Evolutionary conservation across 208 protist species (phyloP).

Genomic region (Trypanosoma platydactyli): DNA sequence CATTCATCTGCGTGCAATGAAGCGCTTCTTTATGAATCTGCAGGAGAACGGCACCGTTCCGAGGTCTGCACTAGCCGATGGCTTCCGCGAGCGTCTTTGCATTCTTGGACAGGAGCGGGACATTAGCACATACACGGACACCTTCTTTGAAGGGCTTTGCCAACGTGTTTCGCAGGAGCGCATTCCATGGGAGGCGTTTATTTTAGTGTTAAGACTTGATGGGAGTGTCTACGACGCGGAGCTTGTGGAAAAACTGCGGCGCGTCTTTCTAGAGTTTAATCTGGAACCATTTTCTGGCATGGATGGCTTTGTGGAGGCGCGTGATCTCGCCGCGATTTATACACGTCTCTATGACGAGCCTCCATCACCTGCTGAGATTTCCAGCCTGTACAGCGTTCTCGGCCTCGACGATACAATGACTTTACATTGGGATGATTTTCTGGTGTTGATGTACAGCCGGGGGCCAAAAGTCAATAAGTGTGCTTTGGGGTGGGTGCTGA

Average conservation of each 20-base stretch:
- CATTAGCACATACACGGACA: conserved; percentile 29
- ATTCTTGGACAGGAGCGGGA: conserved; percentile 36
- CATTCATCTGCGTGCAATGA: conserved; percentile 68
- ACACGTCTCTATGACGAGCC: conserved; percentile 37
- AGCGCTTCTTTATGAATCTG: conserved; percentile 50
- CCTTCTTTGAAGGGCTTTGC: conserved; percentile 41
- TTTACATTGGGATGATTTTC: conserved; percentile 79
- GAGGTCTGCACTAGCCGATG: conserved; percentile 22
- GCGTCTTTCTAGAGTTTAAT: conserved; percentile 72
- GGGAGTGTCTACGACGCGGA: conserved; percentile 45
- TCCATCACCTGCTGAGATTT: conserved; percentile 31
- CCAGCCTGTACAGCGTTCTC: conserved; percentile 32
- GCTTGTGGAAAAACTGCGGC: conserved; percentile 35
- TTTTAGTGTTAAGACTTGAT: conserved; percentile 60
- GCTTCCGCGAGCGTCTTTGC: conserved; percentile 42
- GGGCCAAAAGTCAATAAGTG: conserved; percentile 27
- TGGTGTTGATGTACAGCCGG: conserved; percentile 58
- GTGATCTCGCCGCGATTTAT: conserved; percentile 48
- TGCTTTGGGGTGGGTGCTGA: conserved; percentile 16
- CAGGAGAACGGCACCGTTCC: conserved; percentile 35
- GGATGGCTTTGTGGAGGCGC: conserved; percentile 50
- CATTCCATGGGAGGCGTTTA: conserved; percentile 61
- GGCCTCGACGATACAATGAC: conserved; percentile 56
- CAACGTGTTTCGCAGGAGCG: conserved; percentile 29
- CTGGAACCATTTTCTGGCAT: conserved; percentile 34